Evolutionary conservation across 2,329 filamentous ascomycete genomes (phyloP).

Genomic region (Xylariaceae sp.): DNA sequence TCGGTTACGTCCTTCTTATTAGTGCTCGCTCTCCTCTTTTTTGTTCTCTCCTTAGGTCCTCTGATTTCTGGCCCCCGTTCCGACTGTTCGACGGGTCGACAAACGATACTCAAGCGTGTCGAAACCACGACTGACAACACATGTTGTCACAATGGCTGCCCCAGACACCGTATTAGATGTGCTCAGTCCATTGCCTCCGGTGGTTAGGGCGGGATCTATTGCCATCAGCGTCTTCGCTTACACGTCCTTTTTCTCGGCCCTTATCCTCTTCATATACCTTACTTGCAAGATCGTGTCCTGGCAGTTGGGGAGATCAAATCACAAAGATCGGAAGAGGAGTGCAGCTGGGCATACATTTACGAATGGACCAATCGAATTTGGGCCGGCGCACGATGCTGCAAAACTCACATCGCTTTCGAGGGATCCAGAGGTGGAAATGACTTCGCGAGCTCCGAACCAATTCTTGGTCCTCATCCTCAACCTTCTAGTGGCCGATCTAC

Average conservation of each 20-base stretch:
- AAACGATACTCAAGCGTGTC: too few relatives aligned
- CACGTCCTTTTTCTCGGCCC: conserved; percentile 35
- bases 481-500: conserved; percentile 64
- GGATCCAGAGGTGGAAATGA: not conserved
- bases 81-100: too few relatives aligned
- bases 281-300: conserved; percentile 36
- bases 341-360: conserved; percentile 14
- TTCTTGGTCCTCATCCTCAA: conserved; percentile 70
- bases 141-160: too few relatives aligned
- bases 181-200: conserved; percentile 35
- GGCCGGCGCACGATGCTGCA: conserved; percentile 13
- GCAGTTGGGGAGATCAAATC: conserved; percentile 22
- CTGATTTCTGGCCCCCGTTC: too few relatives aligned
- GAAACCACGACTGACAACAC: too few relatives aligned
- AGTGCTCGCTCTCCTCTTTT: too few relatives aligned
- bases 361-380: conserved; percentile 18
- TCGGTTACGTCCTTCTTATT: too few relatives aligned
- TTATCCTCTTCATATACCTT: conserved; percentile 34
- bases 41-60: too few relatives aligned
- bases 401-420: conserved; percentile 4
- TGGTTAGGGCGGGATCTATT: conserved; percentile 36
- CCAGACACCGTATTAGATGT: too few relatives aligned
- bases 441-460: conserved; percentile 50
- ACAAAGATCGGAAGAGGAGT: not conserved
- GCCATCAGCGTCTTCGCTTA: conserved; percentile 38